A percentile compares a stretch with the other conserved stretches of the same genome.
Conservation (phyloP, 148 eudicot genomes). For the Rhododendron griersonianum region DNA sequence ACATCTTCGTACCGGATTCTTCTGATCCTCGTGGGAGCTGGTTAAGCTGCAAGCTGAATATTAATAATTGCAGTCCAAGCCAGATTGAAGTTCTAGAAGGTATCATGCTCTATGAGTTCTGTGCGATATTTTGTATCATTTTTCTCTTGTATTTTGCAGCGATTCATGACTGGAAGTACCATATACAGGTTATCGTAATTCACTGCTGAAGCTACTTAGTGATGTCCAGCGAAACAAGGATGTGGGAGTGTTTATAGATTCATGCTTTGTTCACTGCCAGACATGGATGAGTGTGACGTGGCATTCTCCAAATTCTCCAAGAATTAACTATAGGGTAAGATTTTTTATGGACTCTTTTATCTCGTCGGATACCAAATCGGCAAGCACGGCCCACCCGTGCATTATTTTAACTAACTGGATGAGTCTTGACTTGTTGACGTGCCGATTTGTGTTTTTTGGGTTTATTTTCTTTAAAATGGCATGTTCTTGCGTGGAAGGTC, state of each 20-base stretch:
- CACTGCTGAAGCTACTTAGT: slow-evolving; percentile 49
- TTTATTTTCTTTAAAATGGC: not conserved
- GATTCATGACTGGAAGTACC: not conserved
- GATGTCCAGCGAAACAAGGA: slow-evolving; percentile 52
- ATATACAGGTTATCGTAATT: slow-evolving; percentile 61
- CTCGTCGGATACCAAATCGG: not conserved
- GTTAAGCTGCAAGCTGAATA: slow-evolving; percentile 57
- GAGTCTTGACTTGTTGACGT: not conserved
- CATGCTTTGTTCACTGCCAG: slow-evolving; percentile 90
- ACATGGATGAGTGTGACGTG: slow-evolving; percentile 70
- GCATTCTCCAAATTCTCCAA: slow-evolving; percentile 90
- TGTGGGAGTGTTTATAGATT: slow-evolving; percentile 68
- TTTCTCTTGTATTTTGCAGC: not conserved
- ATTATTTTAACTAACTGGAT: not conserved
- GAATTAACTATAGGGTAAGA: slow-evolving; percentile 56
- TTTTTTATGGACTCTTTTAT: not conserved
- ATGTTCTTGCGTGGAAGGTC: not conserved
- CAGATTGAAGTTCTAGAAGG: slow-evolving; percentile 66
- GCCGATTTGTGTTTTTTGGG: not conserved
- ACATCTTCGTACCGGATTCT: slow-evolving; percentile 62
- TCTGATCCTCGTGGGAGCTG: slow-evolving; percentile 52
- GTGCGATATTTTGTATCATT: not conserved
- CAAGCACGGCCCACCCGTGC: not conserved
- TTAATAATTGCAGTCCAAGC: slow-evolving; percentile 46
- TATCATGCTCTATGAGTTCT: slow-evolving; percentile 8